Evolutionary conservation across 495 filamentous ascomycete genomes (phyloP).

Genomic region (Achaetomiella virescens): DNA sequence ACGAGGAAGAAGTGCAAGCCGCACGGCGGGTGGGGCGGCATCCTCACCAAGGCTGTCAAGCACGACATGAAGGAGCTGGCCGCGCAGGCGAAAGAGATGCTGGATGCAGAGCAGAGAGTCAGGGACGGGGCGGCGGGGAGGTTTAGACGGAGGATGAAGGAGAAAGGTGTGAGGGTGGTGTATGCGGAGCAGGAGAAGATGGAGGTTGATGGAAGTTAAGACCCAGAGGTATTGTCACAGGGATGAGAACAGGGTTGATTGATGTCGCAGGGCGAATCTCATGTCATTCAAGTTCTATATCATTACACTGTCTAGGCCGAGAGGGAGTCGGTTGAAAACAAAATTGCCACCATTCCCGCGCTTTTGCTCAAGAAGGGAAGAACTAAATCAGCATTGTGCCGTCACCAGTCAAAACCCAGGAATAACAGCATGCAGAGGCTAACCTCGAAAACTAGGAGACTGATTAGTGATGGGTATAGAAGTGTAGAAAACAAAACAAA

Average conservation of each 20-base stretch:
- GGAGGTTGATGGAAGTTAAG: neutral
- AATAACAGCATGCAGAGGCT: too few species aligned
- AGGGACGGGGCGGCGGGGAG: constrained; percentile 36
- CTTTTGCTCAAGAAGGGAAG: too few species aligned
- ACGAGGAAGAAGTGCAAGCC: constrained; percentile 44
- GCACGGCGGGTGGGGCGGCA: constrained; percentile 39
- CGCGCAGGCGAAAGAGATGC: constrained; percentile 36
- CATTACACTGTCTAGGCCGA: too few species aligned
- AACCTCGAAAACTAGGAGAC: neutral
- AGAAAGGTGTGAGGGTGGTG: constrained; percentile 32
- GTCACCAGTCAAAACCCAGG: too few species aligned
- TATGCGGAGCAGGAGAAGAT: neutral
- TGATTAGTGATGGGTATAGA: neutral
- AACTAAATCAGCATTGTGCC: too few species aligned
- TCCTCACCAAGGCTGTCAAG: constrained; percentile 35
- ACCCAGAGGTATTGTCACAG: constrained; percentile 11
- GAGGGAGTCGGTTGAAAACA: too few species aligned
- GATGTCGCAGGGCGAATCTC: too few species aligned
- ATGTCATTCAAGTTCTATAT: too few species aligned
- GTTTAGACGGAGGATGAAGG: constrained; percentile 11
- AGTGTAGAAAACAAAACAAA: neutral
- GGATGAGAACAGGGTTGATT: too few species aligned
- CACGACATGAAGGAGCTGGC: constrained; percentile 42
- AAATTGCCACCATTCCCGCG: too few species aligned
- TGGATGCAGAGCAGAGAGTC: constrained; percentile 36